These are phyloP conservation scores for Hydrangea macrophylla DNA, from an alignment of 148 eudicot genomes.

Conservation along the genomic window DNA sequence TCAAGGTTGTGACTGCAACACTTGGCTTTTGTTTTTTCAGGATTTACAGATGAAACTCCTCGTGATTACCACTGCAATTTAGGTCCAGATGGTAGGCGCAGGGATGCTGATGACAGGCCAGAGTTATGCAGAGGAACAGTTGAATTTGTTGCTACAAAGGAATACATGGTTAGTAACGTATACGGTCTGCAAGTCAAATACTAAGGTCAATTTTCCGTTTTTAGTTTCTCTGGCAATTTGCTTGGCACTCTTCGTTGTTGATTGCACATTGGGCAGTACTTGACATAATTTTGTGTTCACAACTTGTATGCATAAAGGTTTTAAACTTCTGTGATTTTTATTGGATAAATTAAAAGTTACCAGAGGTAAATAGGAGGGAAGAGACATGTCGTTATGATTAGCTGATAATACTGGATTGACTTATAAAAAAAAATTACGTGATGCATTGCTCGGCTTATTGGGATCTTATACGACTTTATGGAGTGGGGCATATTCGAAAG, in stretches of 20 bases:
- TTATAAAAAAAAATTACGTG: no score
- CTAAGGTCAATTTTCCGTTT: neutral
- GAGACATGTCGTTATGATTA: no score
- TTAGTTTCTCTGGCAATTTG: neutral
- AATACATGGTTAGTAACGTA: constrained; percentile 66
- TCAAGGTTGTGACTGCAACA: neutral
- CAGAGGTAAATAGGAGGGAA: no score
- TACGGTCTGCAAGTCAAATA: neutral
- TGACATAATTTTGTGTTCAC: neutral
- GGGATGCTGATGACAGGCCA: constrained; percentile 99
- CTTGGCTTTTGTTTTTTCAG: constrained; percentile 42
- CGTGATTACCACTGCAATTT: constrained; percentile 96
- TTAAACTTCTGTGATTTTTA: no score
- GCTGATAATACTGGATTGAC: no score
- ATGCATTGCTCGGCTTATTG: neutral
- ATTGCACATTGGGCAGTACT: neutral
- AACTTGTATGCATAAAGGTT: no score
- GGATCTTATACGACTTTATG: neutral
- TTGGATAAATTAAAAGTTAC: no score
- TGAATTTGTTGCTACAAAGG: constrained; percentile 94
- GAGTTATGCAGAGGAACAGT: constrained; percentile 96
- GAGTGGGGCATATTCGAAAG: no score
- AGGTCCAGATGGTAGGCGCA: constrained; percentile 95
- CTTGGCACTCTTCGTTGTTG: neutral
- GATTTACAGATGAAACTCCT: constrained; percentile 92